A percentile compares a stretch with the other conserved stretches of the same genome.
phyloP scores from a whole-genome alignment of 768 basidiomycete species.

The Botryobasidium botryosum region DNA sequence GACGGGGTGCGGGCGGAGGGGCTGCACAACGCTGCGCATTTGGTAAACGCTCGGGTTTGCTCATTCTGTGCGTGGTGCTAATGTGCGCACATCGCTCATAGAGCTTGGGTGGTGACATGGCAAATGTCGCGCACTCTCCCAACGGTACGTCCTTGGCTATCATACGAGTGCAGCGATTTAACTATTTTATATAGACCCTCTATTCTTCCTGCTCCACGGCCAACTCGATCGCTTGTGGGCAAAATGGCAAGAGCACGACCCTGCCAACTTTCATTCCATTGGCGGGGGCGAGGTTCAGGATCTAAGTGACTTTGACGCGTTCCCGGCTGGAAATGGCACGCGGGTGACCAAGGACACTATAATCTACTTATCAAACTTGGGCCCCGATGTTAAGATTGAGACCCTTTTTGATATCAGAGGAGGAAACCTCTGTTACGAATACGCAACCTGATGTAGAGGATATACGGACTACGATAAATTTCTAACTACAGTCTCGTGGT shows the following conservation, averaged over 20 bases:
- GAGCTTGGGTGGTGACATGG: slow-evolving; percentile 1
- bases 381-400: background rate
- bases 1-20: slow-evolving; percentile 1
- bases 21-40: background rate
- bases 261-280: background rate
- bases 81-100: background rate
- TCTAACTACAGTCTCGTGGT: too few species aligned
- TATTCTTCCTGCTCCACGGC: slow-evolving; percentile 2
- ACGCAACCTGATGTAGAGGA: too few species aligned
- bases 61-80: background rate
- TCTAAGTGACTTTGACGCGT: background rate
- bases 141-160: background rate
- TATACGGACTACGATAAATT: too few species aligned
- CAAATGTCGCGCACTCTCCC: slow-evolving; percentile 1
- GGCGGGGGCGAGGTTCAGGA: background rate
- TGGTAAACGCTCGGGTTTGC: background rate
- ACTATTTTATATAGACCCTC: background rate
- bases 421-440: slow-evolving; percentile 2
- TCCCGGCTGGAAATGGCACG: background rate
- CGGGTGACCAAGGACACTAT: background rate
- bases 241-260: background rate
- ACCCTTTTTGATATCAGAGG: background rate
- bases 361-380: background rate
- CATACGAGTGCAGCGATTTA: background rate
- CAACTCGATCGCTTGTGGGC: slow-evolving; percentile 5